A percentile compares a stretch with the other conserved stretches of the same genome.
Conservation (phyloP, 306 rosid genomes). For the Cucurbita pepo region DNA sequence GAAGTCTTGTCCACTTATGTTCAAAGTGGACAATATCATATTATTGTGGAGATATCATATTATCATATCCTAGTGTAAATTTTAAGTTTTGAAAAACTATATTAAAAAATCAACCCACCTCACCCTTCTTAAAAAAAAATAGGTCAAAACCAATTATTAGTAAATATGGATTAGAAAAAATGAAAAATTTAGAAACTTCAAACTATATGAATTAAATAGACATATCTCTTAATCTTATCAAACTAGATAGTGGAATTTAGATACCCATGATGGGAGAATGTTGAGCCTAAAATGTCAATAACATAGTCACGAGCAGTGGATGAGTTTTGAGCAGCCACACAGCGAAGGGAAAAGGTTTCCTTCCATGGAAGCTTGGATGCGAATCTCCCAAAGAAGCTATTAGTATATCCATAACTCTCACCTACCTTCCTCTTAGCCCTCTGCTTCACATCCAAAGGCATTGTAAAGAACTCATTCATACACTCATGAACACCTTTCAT, state of each 20-base stretch:
- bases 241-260: not conserved
- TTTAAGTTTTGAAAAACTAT: too few relatives aligned
- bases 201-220: too few relatives aligned
- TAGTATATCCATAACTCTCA: not conserved
- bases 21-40: too few relatives aligned
- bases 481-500: not conserved
- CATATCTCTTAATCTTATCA: too few relatives aligned
- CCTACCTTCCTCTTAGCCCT: not conserved
- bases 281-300: not conserved
- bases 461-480: not conserved
- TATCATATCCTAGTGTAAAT: too few relatives aligned
- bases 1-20: too few relatives aligned
- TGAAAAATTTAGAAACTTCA: too few relatives aligned
- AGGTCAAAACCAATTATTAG: too few relatives aligned
- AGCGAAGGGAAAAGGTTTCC: not conserved
- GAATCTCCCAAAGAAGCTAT: not conserved
- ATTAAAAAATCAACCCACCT: too few relatives aligned
- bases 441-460: not conserved
- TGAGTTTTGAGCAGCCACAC: not conserved
- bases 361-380: slow-evolving; percentile 3
- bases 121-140: too few relatives aligned
- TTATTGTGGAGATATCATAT: too few relatives aligned
- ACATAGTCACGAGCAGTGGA: not conserved
- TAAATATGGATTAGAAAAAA: too few relatives aligned
- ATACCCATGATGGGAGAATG: not conserved